Evolutionary conservation across 2,329 filamentous ascomycete species (phyloP).

Genomic region (Pseudocercospora fijiensis): DNA sequence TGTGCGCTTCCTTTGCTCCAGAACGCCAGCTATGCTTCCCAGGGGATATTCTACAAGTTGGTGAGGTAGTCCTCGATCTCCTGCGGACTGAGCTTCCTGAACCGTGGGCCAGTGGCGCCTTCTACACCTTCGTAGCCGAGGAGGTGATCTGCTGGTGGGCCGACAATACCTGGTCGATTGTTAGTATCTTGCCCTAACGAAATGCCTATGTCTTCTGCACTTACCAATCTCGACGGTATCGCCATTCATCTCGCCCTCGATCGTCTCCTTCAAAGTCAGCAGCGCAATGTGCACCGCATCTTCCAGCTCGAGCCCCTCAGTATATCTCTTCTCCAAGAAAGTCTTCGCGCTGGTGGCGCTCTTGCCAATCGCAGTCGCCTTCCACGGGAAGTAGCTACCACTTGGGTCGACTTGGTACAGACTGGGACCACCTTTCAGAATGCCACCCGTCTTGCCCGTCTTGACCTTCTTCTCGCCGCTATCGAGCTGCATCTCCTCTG

Average conservation of each 20-base stretch:
- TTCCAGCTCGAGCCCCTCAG: conserved; percentile 92
- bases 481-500: conserved; percentile 51
- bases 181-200: conserved; percentile 8
- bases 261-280: conserved; percentile 96
- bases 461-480: conserved; percentile 69
- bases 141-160: conserved; percentile 87
- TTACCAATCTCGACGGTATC: conserved; percentile 82
- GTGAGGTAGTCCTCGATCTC: conserved; percentile 99
- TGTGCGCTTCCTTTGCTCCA: background rate
- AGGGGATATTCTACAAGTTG: conserved; percentile 68
- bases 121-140: conserved; percentile 88
- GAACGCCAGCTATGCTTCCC: conserved; percentile 15
- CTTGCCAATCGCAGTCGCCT: conserved; percentile 98
- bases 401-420: conserved; percentile 99
- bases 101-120: conserved; percentile 78
- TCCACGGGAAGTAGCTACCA: conserved; percentile 98
- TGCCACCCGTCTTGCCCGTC: conserved; percentile 87
- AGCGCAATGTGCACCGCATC: conserved; percentile 98
- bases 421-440: conserved; percentile 93
- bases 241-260: conserved; percentile 98
- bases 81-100: conserved; percentile 92
- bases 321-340: conserved; percentile 98
- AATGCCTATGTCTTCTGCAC: conserved; percentile 37
- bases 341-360: conserved; percentile 98
- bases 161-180: conserved; percentile 76